Evolutionary conservation across 2,329 filamentous ascomycete species (phyloP).

Genomic region (Cercospora zeae-maydis): DNA sequence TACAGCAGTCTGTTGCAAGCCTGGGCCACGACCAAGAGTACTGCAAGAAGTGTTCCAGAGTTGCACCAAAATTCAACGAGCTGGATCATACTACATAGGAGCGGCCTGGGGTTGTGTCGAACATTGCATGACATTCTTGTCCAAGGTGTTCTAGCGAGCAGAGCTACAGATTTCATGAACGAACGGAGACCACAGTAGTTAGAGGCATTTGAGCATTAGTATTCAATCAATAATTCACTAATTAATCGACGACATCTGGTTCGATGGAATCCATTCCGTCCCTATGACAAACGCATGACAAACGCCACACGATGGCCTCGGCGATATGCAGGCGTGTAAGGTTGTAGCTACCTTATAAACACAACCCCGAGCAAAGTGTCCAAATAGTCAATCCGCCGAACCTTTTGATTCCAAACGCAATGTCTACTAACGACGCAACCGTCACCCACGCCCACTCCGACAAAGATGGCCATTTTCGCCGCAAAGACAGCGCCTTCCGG

Average conservation of each 20-base stretch:
- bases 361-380: not conserved
- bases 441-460: conserved; percentile 30
- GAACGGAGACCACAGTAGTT: not conserved
- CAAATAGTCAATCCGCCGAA: not conserved
- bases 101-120: not conserved
- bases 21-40: not conserved
- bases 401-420: not conserved
- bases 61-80: not conserved
- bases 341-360: not conserved
- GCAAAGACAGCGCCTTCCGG: conserved; percentile 55
- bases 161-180: not conserved
- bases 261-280: not conserved
- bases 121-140: not conserved
- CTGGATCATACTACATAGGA: not conserved
- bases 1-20: not conserved
- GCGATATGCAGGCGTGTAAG: not conserved
- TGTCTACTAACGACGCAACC: not conserved
- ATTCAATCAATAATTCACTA: not conserved
- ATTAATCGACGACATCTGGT: not conserved
- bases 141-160: not conserved
- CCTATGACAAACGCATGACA: not conserved
- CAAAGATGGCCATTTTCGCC: conserved; percentile 51
- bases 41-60: not conserved
- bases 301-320: not conserved
- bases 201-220: too few species aligned